Base-by-base conservation (phyloP, 2,329 filamentous ascomycete species). In the Salinomyces thailandicus region DNA sequence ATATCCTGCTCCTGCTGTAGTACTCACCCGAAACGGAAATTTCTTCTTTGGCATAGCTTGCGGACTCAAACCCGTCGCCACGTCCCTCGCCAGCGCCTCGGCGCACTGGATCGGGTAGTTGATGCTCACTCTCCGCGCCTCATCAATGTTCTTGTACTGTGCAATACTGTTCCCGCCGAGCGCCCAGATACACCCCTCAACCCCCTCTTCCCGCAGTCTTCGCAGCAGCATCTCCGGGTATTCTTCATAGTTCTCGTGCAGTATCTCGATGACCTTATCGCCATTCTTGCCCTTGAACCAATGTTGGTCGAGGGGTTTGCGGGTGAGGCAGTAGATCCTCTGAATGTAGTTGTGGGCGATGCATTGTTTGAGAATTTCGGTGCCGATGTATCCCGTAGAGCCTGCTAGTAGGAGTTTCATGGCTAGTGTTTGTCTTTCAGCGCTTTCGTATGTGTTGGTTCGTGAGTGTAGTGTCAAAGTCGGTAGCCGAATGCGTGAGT, bases 361-460 rank as follows among this genome's bases (percentile, higher is more conserved):
- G 49, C 67, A 71, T 45, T 70, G 65, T 6, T 59, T 53, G 35
- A 78, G 62, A 18, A 76, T 62, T 47, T 71, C 68, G 18, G 58
- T 50, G 37, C 75, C 75, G 38, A 76, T 64, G 47, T 68, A 67
- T 44, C 75, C 75, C n/a, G 73, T 79, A 15, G 62, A 62, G 32
- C 75, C 75, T 5, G 70, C 66, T 22, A 79, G 59, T 40, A 79
- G 68, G 47, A 78, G 60, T 51, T 77, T 76, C 73, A 78, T 77
- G 18, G 18, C 51, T 29, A 31, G 19, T 31, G 18, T 16, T 35
- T 35, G 15, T 28, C 9, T 18, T 14, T 27, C 19, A 7, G 18
- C 13, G 12, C 7, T 8, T 16, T 32, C 5, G 30, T 17, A 8
- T 11, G 30, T 24, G n/a, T n/a, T 24, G 20, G 7, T 24, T 7